phyloP scores from a whole-genome alignment of 192 early-diverging fungal species.

The Podila verticillata region DNA sequence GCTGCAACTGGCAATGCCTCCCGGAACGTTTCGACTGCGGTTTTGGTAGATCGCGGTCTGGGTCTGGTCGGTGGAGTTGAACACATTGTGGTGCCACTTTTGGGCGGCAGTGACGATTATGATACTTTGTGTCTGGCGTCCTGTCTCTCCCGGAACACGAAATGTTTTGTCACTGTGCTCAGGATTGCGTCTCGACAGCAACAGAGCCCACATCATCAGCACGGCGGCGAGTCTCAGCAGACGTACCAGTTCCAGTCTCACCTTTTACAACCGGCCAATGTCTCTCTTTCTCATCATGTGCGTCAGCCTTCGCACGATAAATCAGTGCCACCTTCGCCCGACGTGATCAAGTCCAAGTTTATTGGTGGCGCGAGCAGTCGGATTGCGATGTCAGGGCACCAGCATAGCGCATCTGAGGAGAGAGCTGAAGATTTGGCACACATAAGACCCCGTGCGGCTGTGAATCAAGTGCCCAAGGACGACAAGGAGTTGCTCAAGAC shows the following conservation, averaged over 20 bases:
- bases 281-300: background rate
- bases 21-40: conserved; percentile 24
- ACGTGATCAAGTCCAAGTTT: background rate
- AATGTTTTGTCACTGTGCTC: conserved; percentile 62
- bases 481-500: background rate
- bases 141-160: conserved; percentile 58
- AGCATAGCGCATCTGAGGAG: background rate
- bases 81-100: conserved; percentile 75
- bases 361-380: background rate
- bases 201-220: background rate
- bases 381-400: background rate
- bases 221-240: background rate
- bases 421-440: background rate
- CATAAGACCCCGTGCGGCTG: background rate
- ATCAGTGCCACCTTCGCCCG: background rate
- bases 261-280: background rate
- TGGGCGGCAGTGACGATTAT: conserved; percentile 80
- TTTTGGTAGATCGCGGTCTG: conserved; percentile 53
- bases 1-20: conserved; percentile 23
- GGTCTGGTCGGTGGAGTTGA: conserved; percentile 52
- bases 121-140: conserved; percentile 67
- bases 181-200: conserved; percentile 46
- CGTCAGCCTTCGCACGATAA: background rate
- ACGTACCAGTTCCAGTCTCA: background rate
- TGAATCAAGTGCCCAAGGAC: background rate